These are phyloP conservation scores for Chlamydomonas sphaeroides DNA, from an alignment of 139 green algal species.

Conservation along the genomic window DNA sequence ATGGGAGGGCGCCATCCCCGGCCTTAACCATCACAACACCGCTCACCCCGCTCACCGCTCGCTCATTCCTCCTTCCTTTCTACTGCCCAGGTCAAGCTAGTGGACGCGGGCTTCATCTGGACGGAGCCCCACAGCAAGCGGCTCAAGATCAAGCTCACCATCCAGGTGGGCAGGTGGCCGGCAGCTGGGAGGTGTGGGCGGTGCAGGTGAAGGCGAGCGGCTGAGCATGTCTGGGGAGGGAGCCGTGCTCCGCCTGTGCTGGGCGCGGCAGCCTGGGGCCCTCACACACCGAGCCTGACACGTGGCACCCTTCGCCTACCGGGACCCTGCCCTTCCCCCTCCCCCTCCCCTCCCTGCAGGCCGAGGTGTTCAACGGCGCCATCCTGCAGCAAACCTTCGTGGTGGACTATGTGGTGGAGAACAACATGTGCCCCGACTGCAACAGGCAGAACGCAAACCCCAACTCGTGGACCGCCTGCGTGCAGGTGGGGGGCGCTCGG, in stretches of 20 bases:
- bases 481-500: constrained; percentile 71
- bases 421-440: constrained; percentile 97
- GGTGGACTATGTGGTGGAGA: constrained; percentile 94
- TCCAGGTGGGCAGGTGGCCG: constrained; percentile 70
- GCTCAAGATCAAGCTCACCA: constrained; percentile 96
- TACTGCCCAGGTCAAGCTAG: constrained; percentile 93
- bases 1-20: too few species aligned
- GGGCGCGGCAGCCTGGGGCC: constrained; percentile 17
- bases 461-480: constrained; percentile 93
- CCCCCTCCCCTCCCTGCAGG: constrained; percentile 57
- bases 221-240: too few species aligned
- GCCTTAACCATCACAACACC: too few species aligned
- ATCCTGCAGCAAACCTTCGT: constrained; percentile 98
- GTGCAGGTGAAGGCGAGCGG: too few species aligned
- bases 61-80: too few species aligned
- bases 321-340: background rate
- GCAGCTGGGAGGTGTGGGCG: too few species aligned
- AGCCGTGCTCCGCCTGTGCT: too few species aligned
- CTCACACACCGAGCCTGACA: too few species aligned
- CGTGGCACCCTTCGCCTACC: too few species aligned
- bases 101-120: constrained; percentile 99
- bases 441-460: constrained; percentile 88
- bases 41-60: too few species aligned
- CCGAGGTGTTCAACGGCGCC: constrained; percentile 94
- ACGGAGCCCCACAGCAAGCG: constrained; percentile 98